phyloP scores from a whole-genome alignment of 331 rosid species.

The Saraca asoca region DNA sequence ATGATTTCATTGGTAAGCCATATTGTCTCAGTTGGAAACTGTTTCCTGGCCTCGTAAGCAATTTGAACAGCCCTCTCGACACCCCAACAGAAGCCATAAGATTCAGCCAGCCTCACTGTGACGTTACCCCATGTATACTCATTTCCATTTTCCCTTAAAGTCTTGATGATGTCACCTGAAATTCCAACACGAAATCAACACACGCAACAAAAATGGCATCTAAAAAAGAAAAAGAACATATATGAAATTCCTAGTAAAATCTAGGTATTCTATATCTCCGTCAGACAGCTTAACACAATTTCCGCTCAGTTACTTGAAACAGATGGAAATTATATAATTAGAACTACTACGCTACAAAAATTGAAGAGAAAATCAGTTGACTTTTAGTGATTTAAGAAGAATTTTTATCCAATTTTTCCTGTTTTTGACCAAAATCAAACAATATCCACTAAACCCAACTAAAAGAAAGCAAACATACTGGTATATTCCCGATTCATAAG shows the following conservation, averaged over 20 bases:
- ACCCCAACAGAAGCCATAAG: conserved; percentile 98
- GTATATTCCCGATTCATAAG: conserved; percentile 93
- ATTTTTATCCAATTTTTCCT: conserved; percentile 16
- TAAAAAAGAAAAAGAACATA: neutral
- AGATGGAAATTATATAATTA: too few species aligned
- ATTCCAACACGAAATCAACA: conserved; percentile 30
- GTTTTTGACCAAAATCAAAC: neutral
- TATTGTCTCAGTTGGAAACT: conserved; percentile 74
- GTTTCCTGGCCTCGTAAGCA: conserved; percentile 96
- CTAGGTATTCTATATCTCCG: neutral
- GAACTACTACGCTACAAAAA: neutral
- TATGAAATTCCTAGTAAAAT: neutral
- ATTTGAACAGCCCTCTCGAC: conserved; percentile 97
- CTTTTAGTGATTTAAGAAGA: too few species aligned
- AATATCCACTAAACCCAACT: neutral
- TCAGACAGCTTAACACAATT: neutral
- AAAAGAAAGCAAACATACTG: conserved; percentile 42
- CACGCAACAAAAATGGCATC: conserved; percentile 2
- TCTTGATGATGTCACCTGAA: conserved; percentile 86
- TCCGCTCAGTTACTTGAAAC: conserved; percentile 17
- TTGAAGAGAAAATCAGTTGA: neutral
- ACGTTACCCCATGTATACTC: conserved; percentile 91
- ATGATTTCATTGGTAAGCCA: conserved; percentile 97
- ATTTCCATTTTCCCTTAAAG: conserved; percentile 68
- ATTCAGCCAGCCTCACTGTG: conserved; percentile 83